Percentiles rank a stretch among this genome's conserved stretches.
phyloP scores from a whole-genome alignment of 176 grass and related monocot species.

The Cymbopogon citratus region DNA sequence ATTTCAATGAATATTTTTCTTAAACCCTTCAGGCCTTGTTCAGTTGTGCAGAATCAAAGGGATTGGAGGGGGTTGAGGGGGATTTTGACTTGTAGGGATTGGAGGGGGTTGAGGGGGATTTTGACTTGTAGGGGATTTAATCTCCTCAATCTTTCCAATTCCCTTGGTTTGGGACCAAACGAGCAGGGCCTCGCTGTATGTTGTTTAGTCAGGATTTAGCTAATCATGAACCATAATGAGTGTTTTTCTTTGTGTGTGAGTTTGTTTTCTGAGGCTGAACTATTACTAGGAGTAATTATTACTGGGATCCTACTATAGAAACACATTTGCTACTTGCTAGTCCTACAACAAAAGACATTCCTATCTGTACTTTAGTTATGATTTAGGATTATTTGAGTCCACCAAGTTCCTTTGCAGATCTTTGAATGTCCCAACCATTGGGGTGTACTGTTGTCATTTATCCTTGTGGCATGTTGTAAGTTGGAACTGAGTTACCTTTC shows the following conservation, averaged over 20 bases:
- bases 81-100: too few species aligned
- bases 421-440: background rate
- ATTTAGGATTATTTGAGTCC: background rate
- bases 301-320: background rate
- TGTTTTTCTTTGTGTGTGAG: background rate
- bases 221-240: background rate
- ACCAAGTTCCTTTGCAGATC: background rate
- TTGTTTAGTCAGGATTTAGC: background rate
- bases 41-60: too few species aligned
- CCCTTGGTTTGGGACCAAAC: too few species aligned
- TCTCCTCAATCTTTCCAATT: too few species aligned
- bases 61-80: too few species aligned
- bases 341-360: background rate
- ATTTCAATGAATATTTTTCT: background rate
- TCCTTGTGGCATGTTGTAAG: background rate
- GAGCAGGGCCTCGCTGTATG: background rate
- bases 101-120: too few species aligned
- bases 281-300: conserved; percentile 4
- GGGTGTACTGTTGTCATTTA: background rate
- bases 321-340: background rate
- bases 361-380: background rate
- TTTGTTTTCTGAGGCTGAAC: background rate
- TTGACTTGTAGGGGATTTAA: too few species aligned
- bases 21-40: too few species aligned
- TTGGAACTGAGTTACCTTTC: conserved; percentile 12